Evolutionary conservation across 1,284 basidiomycete species (phyloP).

Genomic region (Fomitopsis schrenkii): DNA sequence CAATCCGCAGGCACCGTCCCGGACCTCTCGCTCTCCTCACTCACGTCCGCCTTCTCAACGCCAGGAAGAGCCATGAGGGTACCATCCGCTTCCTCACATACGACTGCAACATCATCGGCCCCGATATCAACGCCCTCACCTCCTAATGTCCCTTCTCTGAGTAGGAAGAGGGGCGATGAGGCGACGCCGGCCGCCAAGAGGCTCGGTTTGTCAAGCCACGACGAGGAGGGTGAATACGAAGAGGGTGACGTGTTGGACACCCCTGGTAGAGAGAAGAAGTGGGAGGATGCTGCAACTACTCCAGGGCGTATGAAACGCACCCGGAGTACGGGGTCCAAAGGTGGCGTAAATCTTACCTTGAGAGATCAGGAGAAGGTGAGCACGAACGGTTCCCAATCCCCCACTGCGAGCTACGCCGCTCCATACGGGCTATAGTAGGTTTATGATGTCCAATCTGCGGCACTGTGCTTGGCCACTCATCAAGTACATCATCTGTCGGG

Average conservation of each 20-base stretch:
- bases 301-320: constrained; percentile 43
- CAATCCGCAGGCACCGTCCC: constrained; percentile 45
- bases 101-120: constrained; percentile 51
- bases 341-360: constrained; percentile 67
- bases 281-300: constrained; percentile 46
- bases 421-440: no score
- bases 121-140: constrained; percentile 53
- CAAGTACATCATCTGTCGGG: no score
- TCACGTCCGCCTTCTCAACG: constrained; percentile 52
- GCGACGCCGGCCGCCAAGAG: constrained; percentile 27
- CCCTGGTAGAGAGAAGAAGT: constrained; percentile 45
- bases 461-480: no score
- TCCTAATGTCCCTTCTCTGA: constrained; percentile 21
- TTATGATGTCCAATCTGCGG: no score
- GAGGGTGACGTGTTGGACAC: constrained; percentile 49
- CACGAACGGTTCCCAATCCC: constrained; percentile 1
- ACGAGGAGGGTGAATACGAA: constrained; percentile 30
- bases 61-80: constrained; percentile 47
- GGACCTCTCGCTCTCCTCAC: constrained; percentile 61
- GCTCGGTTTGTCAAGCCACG: constrained; percentile 18
- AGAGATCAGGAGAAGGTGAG: constrained; percentile 92
- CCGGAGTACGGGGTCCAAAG: constrained; percentile 47
- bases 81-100: constrained; percentile 48
- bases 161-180: constrained; percentile 25
- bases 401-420: background rate